Conservation (phyloP, 345 rosid genomes). For the Linum lewisii region DNA sequence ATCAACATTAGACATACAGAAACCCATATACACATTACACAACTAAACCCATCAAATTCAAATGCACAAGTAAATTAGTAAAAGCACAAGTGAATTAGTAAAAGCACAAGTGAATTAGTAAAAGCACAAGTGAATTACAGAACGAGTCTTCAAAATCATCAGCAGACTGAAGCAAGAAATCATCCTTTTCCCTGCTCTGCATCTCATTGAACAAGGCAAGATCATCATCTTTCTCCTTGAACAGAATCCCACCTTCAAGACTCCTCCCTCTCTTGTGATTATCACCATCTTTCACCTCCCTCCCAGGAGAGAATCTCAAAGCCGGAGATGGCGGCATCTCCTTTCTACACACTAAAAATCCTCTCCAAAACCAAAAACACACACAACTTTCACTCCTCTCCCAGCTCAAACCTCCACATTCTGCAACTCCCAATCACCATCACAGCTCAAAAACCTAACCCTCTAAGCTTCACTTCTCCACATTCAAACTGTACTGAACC, state of each 20-base stretch:
- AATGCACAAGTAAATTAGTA: constrained; percentile 8
- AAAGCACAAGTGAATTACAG: constrained; percentile 41
- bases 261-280: constrained; percentile 67
- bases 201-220: constrained; percentile 81
- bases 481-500: neutral
- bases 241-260: constrained; percentile 52
- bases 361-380: constrained; percentile 8
- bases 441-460: constrained; percentile 8
- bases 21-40: constrained; percentile 1
- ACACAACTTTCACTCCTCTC: constrained; percentile 11
- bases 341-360: constrained; percentile 5
- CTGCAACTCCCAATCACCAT: too few relatives aligned
- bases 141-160: constrained; percentile 78
- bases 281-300: constrained; percentile 43
- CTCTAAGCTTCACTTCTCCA: constrained; percentile 7
- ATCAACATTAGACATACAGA: constrained; percentile 11
- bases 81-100: constrained; percentile 7
- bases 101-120: constrained; percentile 31
- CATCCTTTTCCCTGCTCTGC: constrained; percentile 75
- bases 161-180: constrained; percentile 71
- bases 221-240: constrained; percentile 74
- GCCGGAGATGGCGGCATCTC: constrained; percentile 93
- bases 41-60: constrained; percentile 7
- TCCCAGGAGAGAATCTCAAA: constrained; percentile 63
- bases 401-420: neutral